Base-by-base conservation (phyloP, 495 filamentous ascomycete genomes). In the Aspergillus asperescens region DNA sequence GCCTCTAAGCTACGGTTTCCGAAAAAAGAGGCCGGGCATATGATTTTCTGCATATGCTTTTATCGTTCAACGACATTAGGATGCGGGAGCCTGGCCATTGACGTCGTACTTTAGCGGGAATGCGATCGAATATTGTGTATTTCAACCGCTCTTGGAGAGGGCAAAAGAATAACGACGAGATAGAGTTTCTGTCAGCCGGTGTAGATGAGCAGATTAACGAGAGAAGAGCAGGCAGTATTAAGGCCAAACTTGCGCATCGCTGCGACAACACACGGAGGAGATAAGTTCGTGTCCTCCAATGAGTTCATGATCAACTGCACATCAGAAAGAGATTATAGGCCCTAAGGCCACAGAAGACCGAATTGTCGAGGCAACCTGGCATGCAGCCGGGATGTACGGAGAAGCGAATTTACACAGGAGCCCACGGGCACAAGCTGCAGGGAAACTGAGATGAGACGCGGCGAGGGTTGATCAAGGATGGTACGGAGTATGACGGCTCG, bases 321-420 rank as follows among this genome's bases (percentile, higher is more conserved):
- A 23, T 38, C 27, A 38, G 22, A 19, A 16, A 7, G 24, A 28
- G 46, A 54, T 42, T 28, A 56, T 56, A 58, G 52, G 55, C n/a
- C n/a, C n/a, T n/a, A n/a, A n/a, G n/a, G n/a, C 51, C 52, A 54
- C 28, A 50, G 48, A 35, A 39, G n/a, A 18, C 24, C 52, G 38
- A 56, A 51, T 51, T 22, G 45, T 54, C 31, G 46, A 43, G 37
- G 39, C 55, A 56, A 57, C 44, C 49, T 29, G 37, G 16, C 46
- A 32, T 57, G 58, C 52, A 61, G 43, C 42, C 24, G 18, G 24
- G 35, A 56, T 48, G 38, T 49, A 42, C 47, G 53, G 29, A 29
- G 22, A 23, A 24, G 42, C 15, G 29, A 50, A 32, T 46, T 43
- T 40, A 40, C 53, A 56, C 46, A 31, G 41, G 49, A 31, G 38